Conservation (phyloP, 495 filamentous ascomycete species). For the Poronia punctata region DNA sequence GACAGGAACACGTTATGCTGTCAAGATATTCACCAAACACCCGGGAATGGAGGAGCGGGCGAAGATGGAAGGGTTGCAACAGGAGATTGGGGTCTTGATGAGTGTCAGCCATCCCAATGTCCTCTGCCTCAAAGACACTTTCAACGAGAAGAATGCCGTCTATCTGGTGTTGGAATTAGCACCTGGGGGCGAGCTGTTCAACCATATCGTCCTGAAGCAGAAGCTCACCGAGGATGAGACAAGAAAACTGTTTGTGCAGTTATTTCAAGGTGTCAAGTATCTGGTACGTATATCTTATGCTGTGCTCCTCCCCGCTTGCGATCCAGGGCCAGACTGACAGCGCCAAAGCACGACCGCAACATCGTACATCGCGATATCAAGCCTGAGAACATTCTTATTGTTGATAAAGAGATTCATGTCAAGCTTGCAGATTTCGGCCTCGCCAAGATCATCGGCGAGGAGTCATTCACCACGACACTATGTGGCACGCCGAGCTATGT, state of each 20-base stretch:
- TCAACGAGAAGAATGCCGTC: slow-evolving; percentile 83
- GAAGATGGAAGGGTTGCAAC: slow-evolving; percentile 77
- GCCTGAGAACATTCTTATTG: slow-evolving; percentile 92
- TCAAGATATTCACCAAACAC: slow-evolving; percentile 87
- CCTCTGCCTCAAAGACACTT: slow-evolving; percentile 89
- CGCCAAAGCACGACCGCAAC: slow-evolving; percentile 82
- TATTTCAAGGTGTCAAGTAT: slow-evolving; percentile 93
- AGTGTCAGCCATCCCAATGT: slow-evolving; percentile 93
- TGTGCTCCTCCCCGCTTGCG: not conserved
- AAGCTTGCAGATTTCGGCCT: slow-evolving; percentile 97
- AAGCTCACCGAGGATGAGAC: slow-evolving; percentile 81
- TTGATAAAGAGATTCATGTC: slow-evolving; percentile 73
- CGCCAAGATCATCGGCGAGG: slow-evolving; percentile 97
- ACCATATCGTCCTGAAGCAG: slow-evolving; percentile 79
- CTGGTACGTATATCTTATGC: slow-evolving; percentile 53
- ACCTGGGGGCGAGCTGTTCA: slow-evolving; percentile 90
- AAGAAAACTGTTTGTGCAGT: slow-evolving; percentile 79
- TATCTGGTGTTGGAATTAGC: slow-evolving; percentile 92
- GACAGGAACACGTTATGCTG: slow-evolving; percentile 77
- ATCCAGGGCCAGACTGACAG: slow-evolving; percentile 35
- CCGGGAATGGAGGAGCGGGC: slow-evolving; percentile 70
- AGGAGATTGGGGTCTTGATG: slow-evolving; percentile 95
- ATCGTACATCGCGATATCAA: slow-evolving; percentile 99
- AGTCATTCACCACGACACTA: slow-evolving; percentile 95
- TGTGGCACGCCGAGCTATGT: slow-evolving; percentile 97